phyloP scores from a whole-genome alignment of 345 rosid genomes.

The Boechera divaricarpa region DNA sequence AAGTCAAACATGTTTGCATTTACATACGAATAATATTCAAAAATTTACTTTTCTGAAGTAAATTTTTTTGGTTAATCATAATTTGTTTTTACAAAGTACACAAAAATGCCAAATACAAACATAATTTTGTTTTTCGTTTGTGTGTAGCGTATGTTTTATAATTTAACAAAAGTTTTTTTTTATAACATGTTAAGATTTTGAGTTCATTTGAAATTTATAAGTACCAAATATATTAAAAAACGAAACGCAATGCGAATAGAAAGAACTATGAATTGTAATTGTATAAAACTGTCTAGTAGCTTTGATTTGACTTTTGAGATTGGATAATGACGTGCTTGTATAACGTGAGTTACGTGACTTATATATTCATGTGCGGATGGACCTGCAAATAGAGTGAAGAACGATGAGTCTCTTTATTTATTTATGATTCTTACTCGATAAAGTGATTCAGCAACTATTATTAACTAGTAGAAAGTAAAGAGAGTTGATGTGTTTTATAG shows the following conservation, averaged over 20 bases:
- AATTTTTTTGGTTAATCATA: neutral
- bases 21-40: too few relatives aligned
- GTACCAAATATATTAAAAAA: neutral
- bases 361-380: neutral
- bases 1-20: too few relatives aligned
- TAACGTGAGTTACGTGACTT: neutral
- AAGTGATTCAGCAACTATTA: neutral
- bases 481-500: neutral
- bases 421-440: neutral
- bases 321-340: neutral
- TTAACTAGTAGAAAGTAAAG: neutral
- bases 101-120: neutral
- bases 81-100: neutral
- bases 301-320: neutral
- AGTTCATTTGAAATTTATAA: neutral
- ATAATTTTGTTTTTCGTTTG: neutral
- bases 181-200: neutral
- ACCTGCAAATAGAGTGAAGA: neutral
- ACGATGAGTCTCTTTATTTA: neutral
- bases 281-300: neutral
- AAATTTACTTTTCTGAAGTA: neutral
- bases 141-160: neutral
- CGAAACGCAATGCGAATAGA: neutral
- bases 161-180: neutral
- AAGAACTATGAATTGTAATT: neutral